phyloP scores from a whole-genome alignment of 140 eudicot genomes.

The Senecio squalidus region DNA sequence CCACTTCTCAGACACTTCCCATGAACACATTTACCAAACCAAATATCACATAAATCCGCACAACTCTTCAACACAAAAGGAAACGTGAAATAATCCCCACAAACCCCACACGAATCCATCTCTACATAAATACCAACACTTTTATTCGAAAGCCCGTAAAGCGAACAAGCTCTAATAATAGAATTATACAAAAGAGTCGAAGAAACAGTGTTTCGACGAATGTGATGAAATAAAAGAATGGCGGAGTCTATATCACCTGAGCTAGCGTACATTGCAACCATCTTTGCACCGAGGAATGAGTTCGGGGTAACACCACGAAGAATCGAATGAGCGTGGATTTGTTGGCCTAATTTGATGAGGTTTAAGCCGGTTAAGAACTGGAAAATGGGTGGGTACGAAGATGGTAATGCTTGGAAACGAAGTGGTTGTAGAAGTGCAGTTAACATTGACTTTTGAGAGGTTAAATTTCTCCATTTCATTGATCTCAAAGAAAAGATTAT shows the following conservation, averaged over 20 bases:
- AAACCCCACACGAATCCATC: conserved; percentile 43
- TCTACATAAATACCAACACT: conserved; percentile 22
- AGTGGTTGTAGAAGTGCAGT: conserved; percentile 43
- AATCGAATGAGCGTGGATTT: conserved; percentile 53
- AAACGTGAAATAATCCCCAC: conserved; percentile 65
- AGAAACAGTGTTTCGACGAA: not conserved
- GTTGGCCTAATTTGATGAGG: conserved; percentile 52
- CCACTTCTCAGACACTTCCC: conserved; percentile 52
- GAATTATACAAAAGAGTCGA: conserved; percentile 58
- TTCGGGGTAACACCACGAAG: conserved; percentile 49
- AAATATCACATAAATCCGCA: conserved; percentile 29
- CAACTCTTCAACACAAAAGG: conserved; percentile 82
- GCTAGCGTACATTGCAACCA: conserved; percentile 88
- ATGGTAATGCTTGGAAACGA: conserved; percentile 12
- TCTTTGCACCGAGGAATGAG: conserved; percentile 57
- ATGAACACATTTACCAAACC: conserved; percentile 58
- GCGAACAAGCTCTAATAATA: conserved; percentile 52
- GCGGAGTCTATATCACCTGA: conserved; percentile 63
- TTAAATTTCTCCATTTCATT: conserved; percentile 52
- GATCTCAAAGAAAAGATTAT: not conserved
- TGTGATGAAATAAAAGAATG: conserved; percentile 21
- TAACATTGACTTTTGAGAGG: conserved; percentile 24
- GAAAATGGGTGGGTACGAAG: conserved; percentile 54
- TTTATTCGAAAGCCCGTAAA: conserved; percentile 20
- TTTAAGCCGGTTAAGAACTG: conserved; percentile 52